These are phyloP conservation scores for Dactylellina cionopaga DNA, from an alignment of 2,329 filamentous ascomycete species.

Conservation along the genomic window DNA sequence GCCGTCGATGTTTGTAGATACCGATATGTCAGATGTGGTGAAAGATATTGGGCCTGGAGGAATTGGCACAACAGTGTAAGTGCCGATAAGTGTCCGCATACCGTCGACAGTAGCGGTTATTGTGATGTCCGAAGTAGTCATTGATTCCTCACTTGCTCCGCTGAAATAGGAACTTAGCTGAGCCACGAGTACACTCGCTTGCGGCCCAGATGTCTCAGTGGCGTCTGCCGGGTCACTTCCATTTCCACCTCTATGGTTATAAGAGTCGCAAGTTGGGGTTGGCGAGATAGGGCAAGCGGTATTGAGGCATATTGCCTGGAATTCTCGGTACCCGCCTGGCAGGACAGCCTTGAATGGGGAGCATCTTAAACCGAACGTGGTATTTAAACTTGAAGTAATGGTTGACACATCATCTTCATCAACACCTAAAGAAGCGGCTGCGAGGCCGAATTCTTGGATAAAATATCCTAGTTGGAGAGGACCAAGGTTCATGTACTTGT, in stretches of 20 bases:
- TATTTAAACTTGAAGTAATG: constrained; percentile 65
- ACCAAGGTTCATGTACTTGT: constrained; percentile 71
- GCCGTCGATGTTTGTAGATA: constrained; percentile 25
- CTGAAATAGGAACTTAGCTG: constrained; percentile 1
- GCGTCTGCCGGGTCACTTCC: constrained; percentile 17
- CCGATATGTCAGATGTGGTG: background rate
- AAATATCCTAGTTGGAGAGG: constrained; percentile 68
- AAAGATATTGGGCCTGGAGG: constrained; percentile 21
- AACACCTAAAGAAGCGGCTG: constrained; percentile 70
- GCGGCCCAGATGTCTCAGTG: constrained; percentile 11
- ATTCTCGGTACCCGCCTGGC: constrained; percentile 62
- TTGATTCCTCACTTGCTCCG: background rate
- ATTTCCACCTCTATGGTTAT: constrained; percentile 58
- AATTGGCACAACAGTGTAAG: constrained; percentile 5
- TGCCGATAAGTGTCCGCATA: constrained; percentile 8
- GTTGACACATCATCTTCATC: constrained; percentile 65
- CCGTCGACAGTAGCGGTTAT: constrained; percentile 23
- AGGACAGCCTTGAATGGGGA: constrained; percentile 64
- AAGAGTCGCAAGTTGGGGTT: constrained; percentile 64
- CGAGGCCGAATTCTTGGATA: constrained; percentile 68
- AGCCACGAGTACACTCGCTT: constrained; percentile 20
- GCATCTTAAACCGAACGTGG: constrained; percentile 67
- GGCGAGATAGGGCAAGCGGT: constrained; percentile 65
- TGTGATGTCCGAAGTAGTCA: constrained; percentile 21
- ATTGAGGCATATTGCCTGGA: constrained; percentile 69